Conservation (phyloP, 441 rosid species). For the Capsella rubella region DNA sequence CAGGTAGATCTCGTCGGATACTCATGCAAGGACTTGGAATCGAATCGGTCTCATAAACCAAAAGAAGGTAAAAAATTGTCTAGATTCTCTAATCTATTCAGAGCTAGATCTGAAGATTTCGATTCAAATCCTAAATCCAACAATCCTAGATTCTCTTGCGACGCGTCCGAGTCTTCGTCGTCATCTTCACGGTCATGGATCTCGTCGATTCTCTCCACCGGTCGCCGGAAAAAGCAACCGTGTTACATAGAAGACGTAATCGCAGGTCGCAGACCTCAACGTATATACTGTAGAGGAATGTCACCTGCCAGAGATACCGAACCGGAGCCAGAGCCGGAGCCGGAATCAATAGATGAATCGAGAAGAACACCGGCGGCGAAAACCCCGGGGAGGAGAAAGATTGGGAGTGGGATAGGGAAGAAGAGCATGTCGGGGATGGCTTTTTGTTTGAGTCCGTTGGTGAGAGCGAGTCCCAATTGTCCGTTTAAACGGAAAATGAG, state of each 20-base stretch:
- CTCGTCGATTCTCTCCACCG: conserved; percentile 55
- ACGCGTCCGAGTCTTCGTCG: conserved; percentile 29
- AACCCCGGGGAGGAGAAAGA: conserved; percentile 43
- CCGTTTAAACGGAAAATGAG: conserved; percentile 67
- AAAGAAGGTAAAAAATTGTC: conserved; percentile 48
- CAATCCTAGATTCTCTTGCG: conserved; percentile 45
- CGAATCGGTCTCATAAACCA: conserved; percentile 36
- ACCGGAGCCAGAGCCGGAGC: conserved; percentile 28
- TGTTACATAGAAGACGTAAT: conserved; percentile 43
- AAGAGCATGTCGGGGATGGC: conserved; percentile 61
- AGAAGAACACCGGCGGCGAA: conserved; percentile 51
- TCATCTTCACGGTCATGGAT: conserved; percentile 63
- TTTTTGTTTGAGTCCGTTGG: conserved; percentile 87
- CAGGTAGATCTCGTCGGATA: conserved; percentile 57
- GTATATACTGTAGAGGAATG: conserved; percentile 58
- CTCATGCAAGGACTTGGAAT: conserved; percentile 43
- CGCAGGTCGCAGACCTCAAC: conserved; percentile 42
- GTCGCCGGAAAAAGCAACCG: conserved; percentile 43
- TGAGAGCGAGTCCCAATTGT: conserved; percentile 80
- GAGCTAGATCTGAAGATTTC: conserved; percentile 66
- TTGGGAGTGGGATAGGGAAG: conserved; percentile 43
- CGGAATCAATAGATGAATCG: conserved; percentile 47
- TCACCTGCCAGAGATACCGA: conserved; percentile 63
- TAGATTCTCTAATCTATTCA: conserved; percentile 56
- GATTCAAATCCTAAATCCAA: conserved; percentile 53